Evolutionary conservation across 2,329 filamentous ascomycete species (phyloP).

Genomic region (Fusarium sororula): DNA sequence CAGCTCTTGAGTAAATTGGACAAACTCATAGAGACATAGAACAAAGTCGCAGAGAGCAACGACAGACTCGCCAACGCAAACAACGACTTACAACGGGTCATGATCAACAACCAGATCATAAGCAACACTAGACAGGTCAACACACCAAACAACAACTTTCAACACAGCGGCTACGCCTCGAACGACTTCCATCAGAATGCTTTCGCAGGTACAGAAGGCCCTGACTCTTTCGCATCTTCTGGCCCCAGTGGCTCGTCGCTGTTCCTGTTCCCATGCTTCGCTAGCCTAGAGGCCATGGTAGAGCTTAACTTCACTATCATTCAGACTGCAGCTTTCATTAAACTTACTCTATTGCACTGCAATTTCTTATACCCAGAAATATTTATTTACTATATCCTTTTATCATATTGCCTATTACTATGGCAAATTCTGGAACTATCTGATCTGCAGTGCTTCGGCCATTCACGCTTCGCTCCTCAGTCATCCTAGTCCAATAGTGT

Average conservation of each 20-base stretch:
- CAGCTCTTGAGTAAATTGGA: no score
- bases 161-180: no score
- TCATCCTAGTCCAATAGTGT: fast-evolving
- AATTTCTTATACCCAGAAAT: neutral
- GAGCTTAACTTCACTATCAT: neutral
- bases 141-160: no score
- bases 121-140: no score
- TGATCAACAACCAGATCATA: no score
- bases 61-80: no score
- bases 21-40: no score
- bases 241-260: fast-evolving
- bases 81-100: no score
- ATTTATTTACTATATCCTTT: neutral
- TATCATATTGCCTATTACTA: neutral
- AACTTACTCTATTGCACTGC: neutral
- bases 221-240: neutral
- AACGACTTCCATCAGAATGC: no score
- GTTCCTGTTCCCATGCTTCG: fast-evolving
- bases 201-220: no score
- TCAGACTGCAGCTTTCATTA: neutral
- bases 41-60: no score
- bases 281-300: neutral
- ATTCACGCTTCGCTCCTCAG: neutral
- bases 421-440: neutral
- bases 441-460: fast-evolving